Base-by-base conservation (phyloP, 1,284 basidiomycete species). In the Uromyces viciae-fabae region DNA sequence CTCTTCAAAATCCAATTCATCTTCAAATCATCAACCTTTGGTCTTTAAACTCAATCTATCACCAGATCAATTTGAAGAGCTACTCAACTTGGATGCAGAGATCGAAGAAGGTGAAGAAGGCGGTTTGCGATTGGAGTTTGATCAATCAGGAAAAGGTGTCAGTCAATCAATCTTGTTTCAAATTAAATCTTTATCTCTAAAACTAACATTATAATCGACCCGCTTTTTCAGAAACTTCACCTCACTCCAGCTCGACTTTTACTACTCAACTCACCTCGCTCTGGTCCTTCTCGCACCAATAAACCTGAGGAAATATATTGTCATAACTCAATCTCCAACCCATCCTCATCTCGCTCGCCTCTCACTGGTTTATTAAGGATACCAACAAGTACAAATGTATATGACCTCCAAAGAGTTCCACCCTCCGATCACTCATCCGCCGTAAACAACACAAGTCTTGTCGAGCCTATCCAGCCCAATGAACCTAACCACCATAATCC, bases 51-150 rank as follows among this genome's bases (percentile, higher is more conserved):
- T 80, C 25, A 80, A 64, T 62, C 58, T 80, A 28, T 62, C 78
- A 1, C 33, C 69, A 3, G 78, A 80, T 28, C 78, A 80, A 33
- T 80, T 49, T 46, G 42, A 69, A 28, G 68, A 80, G 42, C 69
- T 80, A 1, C 43, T 80, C 25, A 58, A 28, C 33, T 33, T 72
- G 22, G 78, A 80, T 64, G 68, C 68, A 2, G 78, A 80, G 19
- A 69, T 80, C 58, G 78, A 80, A 28, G 78, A 80, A 36, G 78
- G 78, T 15, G 78, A 80, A 38, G 78, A 80, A 36, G 78, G 78
- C 38, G 78, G 69, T 2, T 42, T 80, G 2, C 54, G 78, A 46
- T 38, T 80, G 5, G 78, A 80, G n/a, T 80, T 80, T 28, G 69
- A 80, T 19, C 49, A 49, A 11, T 36, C 31, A 43, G 77, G 77